Evolutionary conservation across 805 yeast genomes (phyloP), one percentile per base, ranked within the genome.

Genomic region (Saturnispora zaruensis): DNA sequence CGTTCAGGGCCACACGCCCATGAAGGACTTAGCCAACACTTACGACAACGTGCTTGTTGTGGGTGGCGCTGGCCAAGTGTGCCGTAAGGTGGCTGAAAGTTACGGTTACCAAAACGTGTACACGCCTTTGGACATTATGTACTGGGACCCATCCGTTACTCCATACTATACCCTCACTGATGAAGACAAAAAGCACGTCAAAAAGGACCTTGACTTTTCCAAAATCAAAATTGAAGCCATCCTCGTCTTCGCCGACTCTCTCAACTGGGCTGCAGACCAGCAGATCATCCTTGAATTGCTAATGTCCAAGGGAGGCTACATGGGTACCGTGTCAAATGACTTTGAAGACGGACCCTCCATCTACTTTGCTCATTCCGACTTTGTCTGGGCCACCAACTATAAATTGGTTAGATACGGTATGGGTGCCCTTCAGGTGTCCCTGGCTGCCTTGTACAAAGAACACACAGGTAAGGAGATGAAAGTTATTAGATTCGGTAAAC

Each of bases 211-310:
- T 36, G 95, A 88, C 64, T 86, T 87, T 63, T 72, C 81, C 36
- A 77, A 82, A 62, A 71, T 77, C 36, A 66, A 74, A 20, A 84
- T 88, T 54, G 90, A 88, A 55, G 95, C 91, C 13, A 84, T 88
- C 51, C 70, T 88, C 63, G 95, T 87, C 42, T 88, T 88, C 72
- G 96, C 96, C 9, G 96, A 88, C 69, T 82, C 93, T 6, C 77
- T 95, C 68, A 88, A 87, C 63, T 87, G 95, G 95, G 95, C 95
- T 41, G 88, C 87, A 26, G 96, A 88, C 66, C 89, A 87, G 66
- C 96, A 88, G 66, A 86, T 88, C 62, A 86, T 87, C 53, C 71
- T 87, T 62, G 96, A 88, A 62, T 71, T 88, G 59, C 73, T 88
- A 48, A 71, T 87, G 66, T 81, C 89, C 50, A 77, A 84, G 58